Percentiles rank a stretch among this genome's conserved stretches.
Conservation (phyloP, 176 grass and related monocot species). For the Areca catechu region DNA sequence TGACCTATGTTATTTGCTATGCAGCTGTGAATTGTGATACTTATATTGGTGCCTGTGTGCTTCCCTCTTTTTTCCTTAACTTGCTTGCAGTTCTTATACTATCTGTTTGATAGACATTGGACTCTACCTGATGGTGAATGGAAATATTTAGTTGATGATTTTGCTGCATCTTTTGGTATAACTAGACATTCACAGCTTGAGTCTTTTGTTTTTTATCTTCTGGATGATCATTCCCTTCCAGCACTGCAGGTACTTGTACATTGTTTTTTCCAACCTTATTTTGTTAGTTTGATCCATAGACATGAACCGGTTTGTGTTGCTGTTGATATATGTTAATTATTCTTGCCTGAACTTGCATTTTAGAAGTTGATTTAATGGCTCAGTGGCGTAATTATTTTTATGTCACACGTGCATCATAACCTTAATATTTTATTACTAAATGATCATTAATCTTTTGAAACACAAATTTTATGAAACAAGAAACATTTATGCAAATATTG, state of each 20-base stretch:
- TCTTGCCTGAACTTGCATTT: no score
- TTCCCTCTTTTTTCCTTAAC: constrained; percentile 14
- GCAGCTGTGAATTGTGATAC: constrained; percentile 1
- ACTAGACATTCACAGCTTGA: constrained; percentile 46
- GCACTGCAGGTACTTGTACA: constrained; percentile 70
- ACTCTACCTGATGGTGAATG: constrained; percentile 63
- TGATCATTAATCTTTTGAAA: no score
- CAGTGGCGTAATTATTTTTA: no score
- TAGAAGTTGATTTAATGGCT: no score
- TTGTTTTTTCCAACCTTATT: constrained; percentile 13
- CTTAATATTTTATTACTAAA: no score
- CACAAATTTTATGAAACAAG: no score
- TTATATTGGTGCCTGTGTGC: constrained; percentile 8
- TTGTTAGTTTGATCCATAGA: not conserved
- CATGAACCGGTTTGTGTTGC: not conserved
- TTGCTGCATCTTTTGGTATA: constrained; percentile 67
- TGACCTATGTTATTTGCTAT: constrained; percentile 8
- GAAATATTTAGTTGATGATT: constrained; percentile 86
- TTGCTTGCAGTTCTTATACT: constrained; percentile 68
- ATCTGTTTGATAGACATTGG: constrained; percentile 96
- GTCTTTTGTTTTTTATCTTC: constrained; percentile 72
- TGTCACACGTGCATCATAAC: no score
- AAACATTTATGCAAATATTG: no score
- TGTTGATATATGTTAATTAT: no score
- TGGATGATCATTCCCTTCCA: constrained; percentile 64